Evolutionary conservation across 2,329 filamentous ascomycete genomes (phyloP).

Genomic region (Chaetomium sp.): DNA sequence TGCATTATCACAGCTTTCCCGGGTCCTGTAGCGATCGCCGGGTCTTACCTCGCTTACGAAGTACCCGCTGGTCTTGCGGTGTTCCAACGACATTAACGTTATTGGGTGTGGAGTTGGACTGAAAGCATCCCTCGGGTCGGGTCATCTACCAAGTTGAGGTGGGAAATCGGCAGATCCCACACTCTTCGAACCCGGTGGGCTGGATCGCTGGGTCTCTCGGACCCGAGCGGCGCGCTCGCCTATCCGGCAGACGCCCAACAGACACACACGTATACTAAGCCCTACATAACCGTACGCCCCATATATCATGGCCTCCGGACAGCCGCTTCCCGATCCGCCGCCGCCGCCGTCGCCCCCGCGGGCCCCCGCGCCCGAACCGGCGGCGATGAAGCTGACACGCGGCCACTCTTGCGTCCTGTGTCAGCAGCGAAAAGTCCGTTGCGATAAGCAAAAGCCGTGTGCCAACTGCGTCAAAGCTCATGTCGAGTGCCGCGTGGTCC

Average conservation of each 20-base stretch:
- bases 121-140: not conserved
- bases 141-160: not conserved
- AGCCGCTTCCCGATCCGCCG: constrained; percentile 30
- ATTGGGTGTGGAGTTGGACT: constrained; percentile 1
- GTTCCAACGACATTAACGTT: constrained; percentile 12
- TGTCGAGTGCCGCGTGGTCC: constrained; percentile 62
- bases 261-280: constrained; percentile 20
- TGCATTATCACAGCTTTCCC: constrained; percentile 20
- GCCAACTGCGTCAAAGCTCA: constrained; percentile 66
- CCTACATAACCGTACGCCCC: constrained; percentile 14
- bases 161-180: constrained; percentile 8
- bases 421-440: constrained; percentile 75
- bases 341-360: constrained; percentile 39
- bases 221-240: constrained; percentile 33
- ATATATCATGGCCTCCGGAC: constrained; percentile 31
- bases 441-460: constrained; percentile 73
- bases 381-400: constrained; percentile 57
- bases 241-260: constrained; percentile 25
- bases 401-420: constrained; percentile 70
- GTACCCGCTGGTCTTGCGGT: constrained; percentile 14
- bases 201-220: constrained; percentile 25
- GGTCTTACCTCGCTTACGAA: not conserved
- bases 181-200: not conserved
- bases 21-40: constrained; percentile 13
- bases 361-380: constrained; percentile 43